Base-by-base conservation (phyloP, 1,139 yeast genomes). In the Yamadazyma spencermartinsiae region DNA sequence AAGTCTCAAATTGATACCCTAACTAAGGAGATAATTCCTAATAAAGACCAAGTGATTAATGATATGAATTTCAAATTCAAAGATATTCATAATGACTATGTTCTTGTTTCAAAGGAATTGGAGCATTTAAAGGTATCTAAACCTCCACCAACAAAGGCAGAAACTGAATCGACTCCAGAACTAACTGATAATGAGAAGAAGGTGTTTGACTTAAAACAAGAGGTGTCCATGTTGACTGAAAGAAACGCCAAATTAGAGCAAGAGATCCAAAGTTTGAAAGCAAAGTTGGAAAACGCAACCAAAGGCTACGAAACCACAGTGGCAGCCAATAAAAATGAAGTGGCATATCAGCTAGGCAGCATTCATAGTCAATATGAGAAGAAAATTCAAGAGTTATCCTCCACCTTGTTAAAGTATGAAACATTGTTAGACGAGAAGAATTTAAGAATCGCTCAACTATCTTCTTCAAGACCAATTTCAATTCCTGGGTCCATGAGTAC, bases 401-500 rank as follows among this genome's bases (percentile, higher is more conserved):
- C 63, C 2, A 55, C 57, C 1, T 48, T 69, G 1, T 41, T 59
- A 14, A 63, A 58, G 43, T 70, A 60, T 44, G 76, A 71, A 48
- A 51, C 54, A 2, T 44, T 67, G 14, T 45, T 74, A 2, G 72
- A 68, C 33, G 71, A 66, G 33, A 69, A 66, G 45, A 71, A 72
- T 37, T 44, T 60, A 1, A 54, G 55, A 30, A 59, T 73, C 3
- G 49, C 63, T 6, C 69, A 65, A 40, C 44, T 72, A 19, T 60
- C 71, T 2, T 56, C 71, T 0, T 61, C 77, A 2, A 63, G 59
- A 40, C 78, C 79, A 0, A 71, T 74, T 15, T 60, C 66, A 7
- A 73, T 73, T 15, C 74, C 76, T 8, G 53, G 52, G 1, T 41
- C 51, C 6, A 26, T 20, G 7, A 43, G 40, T 35, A 32, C 34